A percentile compares a stretch with the other conserved stretches of the same genome.
Evolutionary conservation across 495 filamentous ascomycete genomes (phyloP).

Genomic region (Penicillium mononematosum): DNA sequence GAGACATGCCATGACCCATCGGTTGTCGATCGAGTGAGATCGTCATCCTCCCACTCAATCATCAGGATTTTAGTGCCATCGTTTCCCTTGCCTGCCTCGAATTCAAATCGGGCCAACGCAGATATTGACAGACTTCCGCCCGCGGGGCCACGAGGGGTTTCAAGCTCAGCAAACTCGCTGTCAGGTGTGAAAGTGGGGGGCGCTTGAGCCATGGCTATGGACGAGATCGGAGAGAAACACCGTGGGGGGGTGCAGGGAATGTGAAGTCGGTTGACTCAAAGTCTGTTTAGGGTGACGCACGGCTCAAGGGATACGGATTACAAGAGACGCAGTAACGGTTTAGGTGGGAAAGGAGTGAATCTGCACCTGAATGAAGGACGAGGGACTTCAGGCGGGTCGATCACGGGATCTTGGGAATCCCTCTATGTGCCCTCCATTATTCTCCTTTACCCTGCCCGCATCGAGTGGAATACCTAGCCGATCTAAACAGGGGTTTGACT

Average conservation of each 20-base stretch:
- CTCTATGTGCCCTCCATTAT: neutral
- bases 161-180: constrained; percentile 35
- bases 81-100: constrained; percentile 71
- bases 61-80: constrained; percentile 84
- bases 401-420: constrained; percentile 6
- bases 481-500: neutral
- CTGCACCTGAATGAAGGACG: neutral
- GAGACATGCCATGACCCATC: constrained; percentile 64
- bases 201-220: constrained; percentile 20
- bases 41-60: constrained; percentile 75
- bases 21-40: constrained; percentile 34
- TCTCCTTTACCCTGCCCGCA: neutral
- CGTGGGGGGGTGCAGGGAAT: neutral
- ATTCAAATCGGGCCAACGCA: constrained; percentile 79
- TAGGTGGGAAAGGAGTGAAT: neutral
- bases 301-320: neutral
- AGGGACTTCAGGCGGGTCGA: constrained; percentile 1
- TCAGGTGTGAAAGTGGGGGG: constrained; percentile 39
- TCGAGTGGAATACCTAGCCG: neutral
- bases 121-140: constrained; percentile 36
- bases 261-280: neutral
- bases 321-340: neutral
- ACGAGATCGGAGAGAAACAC: neutral
- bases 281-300: constrained; percentile 1
- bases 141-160: constrained; percentile 28